Percentiles rank a stretch among this genome's conserved stretches.
phyloP scores from a whole-genome alignment of 306 rosid genomes.

The Cotoneaster glaucophyllus region DNA sequence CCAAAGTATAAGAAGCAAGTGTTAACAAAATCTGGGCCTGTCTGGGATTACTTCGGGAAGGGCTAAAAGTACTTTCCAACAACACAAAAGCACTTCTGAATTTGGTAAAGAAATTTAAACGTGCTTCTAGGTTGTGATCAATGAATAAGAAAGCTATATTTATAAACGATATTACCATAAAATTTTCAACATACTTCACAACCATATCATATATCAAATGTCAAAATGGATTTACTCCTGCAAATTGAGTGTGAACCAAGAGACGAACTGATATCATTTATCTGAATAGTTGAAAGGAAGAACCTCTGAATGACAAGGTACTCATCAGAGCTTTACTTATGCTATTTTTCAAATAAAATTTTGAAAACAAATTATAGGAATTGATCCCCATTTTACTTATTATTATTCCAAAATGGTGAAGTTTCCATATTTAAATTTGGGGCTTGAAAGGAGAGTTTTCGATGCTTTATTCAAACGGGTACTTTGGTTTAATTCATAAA shows the following conservation, averaged over 20 bases:
- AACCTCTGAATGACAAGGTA: background rate
- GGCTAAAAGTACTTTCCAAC: no score
- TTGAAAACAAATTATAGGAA: background rate
- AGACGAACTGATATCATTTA: background rate
- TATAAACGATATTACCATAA: no score
- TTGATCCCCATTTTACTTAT: background rate
- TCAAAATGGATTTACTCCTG: background rate
- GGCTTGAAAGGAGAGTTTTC: background rate
- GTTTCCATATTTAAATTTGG: background rate
- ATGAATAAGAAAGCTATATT: background rate
- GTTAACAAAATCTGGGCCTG: no score
- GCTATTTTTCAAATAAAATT: background rate
- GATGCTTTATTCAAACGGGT: background rate
- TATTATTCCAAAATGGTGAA: background rate
- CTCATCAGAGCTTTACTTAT: background rate
- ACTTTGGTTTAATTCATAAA: background rate
- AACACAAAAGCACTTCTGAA: no score
- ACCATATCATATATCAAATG: background rate
- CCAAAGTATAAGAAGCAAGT: background rate
- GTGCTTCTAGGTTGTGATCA: no score
- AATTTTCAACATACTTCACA: background rate
- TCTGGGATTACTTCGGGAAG: no score
- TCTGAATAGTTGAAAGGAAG: background rate
- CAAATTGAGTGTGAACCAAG: background rate
- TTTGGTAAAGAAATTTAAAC: no score